phyloP scores from a whole-genome alignment of 768 basidiomycete species.

The Russula abietina region DNA sequence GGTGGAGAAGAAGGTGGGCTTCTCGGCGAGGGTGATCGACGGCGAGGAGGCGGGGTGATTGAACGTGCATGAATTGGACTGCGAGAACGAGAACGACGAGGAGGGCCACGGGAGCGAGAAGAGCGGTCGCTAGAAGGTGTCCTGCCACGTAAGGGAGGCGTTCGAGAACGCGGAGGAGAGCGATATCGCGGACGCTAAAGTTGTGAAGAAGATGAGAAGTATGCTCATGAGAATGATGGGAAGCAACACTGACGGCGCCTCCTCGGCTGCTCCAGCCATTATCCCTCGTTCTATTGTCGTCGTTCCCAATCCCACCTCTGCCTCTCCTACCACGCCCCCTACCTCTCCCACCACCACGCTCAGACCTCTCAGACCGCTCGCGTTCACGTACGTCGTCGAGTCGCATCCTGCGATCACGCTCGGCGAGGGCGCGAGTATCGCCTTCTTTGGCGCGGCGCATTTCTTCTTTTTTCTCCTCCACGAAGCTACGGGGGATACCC shows the following conservation, averaged over 20 bases:
- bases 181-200: slow-evolving; percentile 40
- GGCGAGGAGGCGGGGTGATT: slow-evolving; percentile 19
- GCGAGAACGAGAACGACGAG: slow-evolving; percentile 31
- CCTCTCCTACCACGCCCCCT: slow-evolving; percentile 50
- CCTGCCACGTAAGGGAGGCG: slow-evolving; percentile 27
- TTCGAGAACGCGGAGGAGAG: slow-evolving; percentile 37
- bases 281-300: slow-evolving; percentile 43
- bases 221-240: slow-evolving; percentile 17
- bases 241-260: slow-evolving; percentile 41
- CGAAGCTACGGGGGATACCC: slow-evolving; percentile 84
- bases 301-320: slow-evolving; percentile 42
- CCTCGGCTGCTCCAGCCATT: slow-evolving; percentile 65
- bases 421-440: slow-evolving; percentile 60
- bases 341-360: slow-evolving; percentile 49
- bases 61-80: slow-evolving; percentile 24
- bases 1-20: slow-evolving; percentile 22
- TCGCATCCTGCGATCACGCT: slow-evolving; percentile 61
- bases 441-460: slow-evolving; percentile 64
- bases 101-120: slow-evolving; percentile 39
- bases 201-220: slow-evolving; percentile 29
- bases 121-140: slow-evolving; percentile 33
- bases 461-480: slow-evolving; percentile 90
- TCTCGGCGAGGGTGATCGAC: slow-evolving; percentile 26
- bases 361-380: slow-evolving; percentile 45
- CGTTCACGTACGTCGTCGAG: slow-evolving; percentile 63